Conservation (phyloP, 2,329 filamentous ascomycete genomes). For the Trichoderma lentiforme region DNA sequence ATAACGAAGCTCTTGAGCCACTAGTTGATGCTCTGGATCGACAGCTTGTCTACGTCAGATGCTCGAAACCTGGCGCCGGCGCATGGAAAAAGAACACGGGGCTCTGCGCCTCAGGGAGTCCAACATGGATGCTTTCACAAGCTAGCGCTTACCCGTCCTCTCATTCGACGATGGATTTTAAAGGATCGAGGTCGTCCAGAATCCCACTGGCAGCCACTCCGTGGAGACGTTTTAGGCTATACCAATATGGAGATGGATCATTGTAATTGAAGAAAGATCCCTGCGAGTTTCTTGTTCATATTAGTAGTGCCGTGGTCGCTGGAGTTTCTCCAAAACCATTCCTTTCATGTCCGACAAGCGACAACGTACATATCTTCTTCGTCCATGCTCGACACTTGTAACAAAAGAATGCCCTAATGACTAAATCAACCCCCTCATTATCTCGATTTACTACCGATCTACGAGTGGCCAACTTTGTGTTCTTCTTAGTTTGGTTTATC, state of each 20-base stretch:
- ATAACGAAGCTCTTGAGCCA: not conserved
- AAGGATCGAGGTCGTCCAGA: not conserved
- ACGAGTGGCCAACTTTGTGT: slow-evolving; percentile 3
- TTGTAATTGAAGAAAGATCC: not conserved
- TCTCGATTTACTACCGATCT: not conserved
- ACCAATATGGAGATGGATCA: not conserved
- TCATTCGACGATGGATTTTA: not conserved
- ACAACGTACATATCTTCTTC: not conserved
- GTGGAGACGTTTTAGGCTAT: not conserved
- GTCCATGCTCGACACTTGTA: not conserved
- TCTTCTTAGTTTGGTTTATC: slow-evolving; percentile 21
- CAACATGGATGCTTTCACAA: not conserved
- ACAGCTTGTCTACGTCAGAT: slow-evolving; percentile 3
- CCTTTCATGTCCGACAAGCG: not conserved
- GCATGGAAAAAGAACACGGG: not conserved
- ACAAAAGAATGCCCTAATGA: slow-evolving; percentile 7
- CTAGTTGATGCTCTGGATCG: not conserved
- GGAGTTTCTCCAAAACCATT: not conserved
- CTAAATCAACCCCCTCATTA: not conserved
- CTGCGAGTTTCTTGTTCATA: not conserved
- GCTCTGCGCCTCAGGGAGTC: not conserved
- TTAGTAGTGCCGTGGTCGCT: not conserved
- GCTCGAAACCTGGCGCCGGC: not conserved
- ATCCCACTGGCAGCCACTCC: not conserved
- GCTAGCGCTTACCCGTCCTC: slow-evolving; percentile 8